Percentiles rank a stretch among this genome's conserved stretches.
These are phyloP conservation scores for Chrysophaeum taylorii DNA, from an alignment of 352 stramenopile species.

Conservation along the genomic window DNA sequence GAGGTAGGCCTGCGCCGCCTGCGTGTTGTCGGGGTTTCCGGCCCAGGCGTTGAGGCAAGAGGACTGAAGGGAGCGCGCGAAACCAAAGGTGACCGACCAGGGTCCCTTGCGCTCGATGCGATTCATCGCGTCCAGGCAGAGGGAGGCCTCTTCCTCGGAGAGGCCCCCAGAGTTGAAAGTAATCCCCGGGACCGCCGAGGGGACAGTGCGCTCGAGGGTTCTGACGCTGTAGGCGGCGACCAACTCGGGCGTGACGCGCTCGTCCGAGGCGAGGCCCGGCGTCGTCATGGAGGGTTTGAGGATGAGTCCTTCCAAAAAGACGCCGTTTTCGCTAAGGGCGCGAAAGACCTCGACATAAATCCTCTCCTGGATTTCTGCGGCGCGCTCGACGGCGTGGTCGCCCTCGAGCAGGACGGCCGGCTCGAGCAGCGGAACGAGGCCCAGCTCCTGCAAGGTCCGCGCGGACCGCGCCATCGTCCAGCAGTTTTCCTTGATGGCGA, in stretches of 20 bases:
- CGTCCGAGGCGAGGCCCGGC: slow-evolving; percentile 40
- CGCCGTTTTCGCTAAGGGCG: slow-evolving; percentile 50
- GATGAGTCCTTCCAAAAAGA: slow-evolving; percentile 56
- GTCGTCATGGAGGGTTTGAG: slow-evolving; percentile 61
- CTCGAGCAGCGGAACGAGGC: slow-evolving; percentile 59
- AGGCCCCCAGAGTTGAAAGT: slow-evolving; percentile 52
- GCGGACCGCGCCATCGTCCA: slow-evolving; percentile 45
- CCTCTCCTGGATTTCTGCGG: slow-evolving; percentile 52
- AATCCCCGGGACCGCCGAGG: slow-evolving; percentile 43
- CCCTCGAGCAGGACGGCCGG: slow-evolving; percentile 59
- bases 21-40: slow-evolving; percentile 48
- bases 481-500: slow-evolving; percentile 37
- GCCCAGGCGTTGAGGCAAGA: slow-evolving; percentile 48
- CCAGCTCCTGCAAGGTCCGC: slow-evolving; percentile 51
- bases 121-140: slow-evolving; percentile 58
- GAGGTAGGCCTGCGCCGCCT: slow-evolving; percentile 42
- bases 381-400: slow-evolving; percentile 48
- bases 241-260: slow-evolving; percentile 37
- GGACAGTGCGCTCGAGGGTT: slow-evolving; percentile 49
- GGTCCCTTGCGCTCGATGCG: slow-evolving; percentile 41
- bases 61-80: slow-evolving; percentile 44
- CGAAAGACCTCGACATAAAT: slow-evolving; percentile 54
- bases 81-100: slow-evolving; percentile 51
- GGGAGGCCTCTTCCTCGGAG: slow-evolving; percentile 48
- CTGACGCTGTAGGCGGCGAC: slow-evolving; percentile 45